Conservation (phyloP, 1,284 basidiomycete species). For the Rhodofomes roseus region DNA sequence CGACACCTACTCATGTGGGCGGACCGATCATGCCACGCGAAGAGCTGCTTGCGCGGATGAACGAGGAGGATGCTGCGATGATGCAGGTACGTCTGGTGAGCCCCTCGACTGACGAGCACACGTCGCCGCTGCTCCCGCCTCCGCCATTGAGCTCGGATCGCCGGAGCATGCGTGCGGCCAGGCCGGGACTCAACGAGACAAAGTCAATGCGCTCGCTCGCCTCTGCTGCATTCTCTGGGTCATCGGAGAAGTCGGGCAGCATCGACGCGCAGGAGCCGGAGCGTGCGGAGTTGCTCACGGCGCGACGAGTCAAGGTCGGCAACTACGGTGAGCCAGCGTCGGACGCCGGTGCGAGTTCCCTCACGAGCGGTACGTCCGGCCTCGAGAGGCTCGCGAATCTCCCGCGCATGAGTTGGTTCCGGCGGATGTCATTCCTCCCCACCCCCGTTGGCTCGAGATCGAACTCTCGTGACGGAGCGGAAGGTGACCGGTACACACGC, state of each 20-base stretch:
- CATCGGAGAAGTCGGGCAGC: constrained; percentile 26
- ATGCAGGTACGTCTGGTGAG: constrained; percentile 24
- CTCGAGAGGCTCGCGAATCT: constrained; percentile 42
- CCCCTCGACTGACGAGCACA: constrained; percentile 20
- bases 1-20: constrained; percentile 10
- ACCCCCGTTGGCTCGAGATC: constrained; percentile 10
- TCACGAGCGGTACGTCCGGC: constrained; percentile 32
- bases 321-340: constrained; percentile 31
- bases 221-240: constrained; percentile 16
- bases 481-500: constrained; percentile 26
- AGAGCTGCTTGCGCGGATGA: constrained; percentile 23
- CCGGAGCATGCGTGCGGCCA: constrained; percentile 31
- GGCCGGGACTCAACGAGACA: constrained; percentile 9
- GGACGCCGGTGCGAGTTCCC: constrained; percentile 22
- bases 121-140: constrained; percentile 39
- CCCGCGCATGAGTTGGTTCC: constrained; percentile 53
- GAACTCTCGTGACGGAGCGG: constrained; percentile 12
- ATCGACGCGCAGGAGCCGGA: constrained; percentile 26
- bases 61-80: constrained; percentile 18
- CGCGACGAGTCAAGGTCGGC: constrained; percentile 53
- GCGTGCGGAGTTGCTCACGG: constrained; percentile 51
- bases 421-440: constrained; percentile 27
- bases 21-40: constrained; percentile 31
- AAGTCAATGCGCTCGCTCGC: constrained; percentile 20
- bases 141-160: constrained; percentile 23